These are phyloP conservation scores for Cochlearia excelsa DNA, from an alignment of 345 rosid genomes.

Conservation along the genomic window DNA sequence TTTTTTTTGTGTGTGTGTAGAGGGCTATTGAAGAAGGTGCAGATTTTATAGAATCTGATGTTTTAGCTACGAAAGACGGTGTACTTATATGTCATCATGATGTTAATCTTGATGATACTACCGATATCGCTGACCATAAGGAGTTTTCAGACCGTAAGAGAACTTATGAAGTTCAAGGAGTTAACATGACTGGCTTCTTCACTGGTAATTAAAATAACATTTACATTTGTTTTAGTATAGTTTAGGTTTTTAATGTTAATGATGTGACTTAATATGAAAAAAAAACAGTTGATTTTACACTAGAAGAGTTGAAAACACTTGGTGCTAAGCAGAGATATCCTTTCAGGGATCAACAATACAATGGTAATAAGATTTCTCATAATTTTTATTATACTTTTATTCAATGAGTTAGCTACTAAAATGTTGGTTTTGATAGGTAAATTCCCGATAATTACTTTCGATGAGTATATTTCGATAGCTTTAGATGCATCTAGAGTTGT, in stretches of 20 bases:
- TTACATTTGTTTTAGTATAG: not conserved
- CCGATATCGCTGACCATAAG: constrained; percentile 65
- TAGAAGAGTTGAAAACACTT: constrained; percentile 63
- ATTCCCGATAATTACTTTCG: constrained; percentile 74
- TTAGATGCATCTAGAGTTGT: constrained; percentile 79
- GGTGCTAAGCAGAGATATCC: constrained; percentile 76
- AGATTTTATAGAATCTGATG: constrained; percentile 91
- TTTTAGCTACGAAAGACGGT: constrained; percentile 76
- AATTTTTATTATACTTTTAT: not conserved
- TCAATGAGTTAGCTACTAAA: not conserved
- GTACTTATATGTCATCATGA: constrained; percentile 82
- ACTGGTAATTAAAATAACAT: constrained; percentile 41
- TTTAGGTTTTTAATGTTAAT: too few species aligned
- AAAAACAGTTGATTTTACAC: constrained; percentile 80
- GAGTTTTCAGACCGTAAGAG: constrained; percentile 79
- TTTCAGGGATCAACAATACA: constrained; percentile 84
- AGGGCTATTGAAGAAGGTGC: constrained; percentile 95
- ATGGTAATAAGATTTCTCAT: constrained; percentile 44
- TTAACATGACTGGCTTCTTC: constrained; percentile 73
- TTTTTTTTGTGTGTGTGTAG: constrained; percentile 34
- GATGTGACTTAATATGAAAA: constrained; percentile 5
- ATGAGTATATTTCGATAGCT: constrained; percentile 84
- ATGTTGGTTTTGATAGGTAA: constrained; percentile 52
- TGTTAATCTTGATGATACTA: constrained; percentile 70
- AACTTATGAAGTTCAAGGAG: constrained; percentile 79